phyloP scores from a whole-genome alignment of 179 eudicot species.

The Patellifolia procumbens region DNA sequence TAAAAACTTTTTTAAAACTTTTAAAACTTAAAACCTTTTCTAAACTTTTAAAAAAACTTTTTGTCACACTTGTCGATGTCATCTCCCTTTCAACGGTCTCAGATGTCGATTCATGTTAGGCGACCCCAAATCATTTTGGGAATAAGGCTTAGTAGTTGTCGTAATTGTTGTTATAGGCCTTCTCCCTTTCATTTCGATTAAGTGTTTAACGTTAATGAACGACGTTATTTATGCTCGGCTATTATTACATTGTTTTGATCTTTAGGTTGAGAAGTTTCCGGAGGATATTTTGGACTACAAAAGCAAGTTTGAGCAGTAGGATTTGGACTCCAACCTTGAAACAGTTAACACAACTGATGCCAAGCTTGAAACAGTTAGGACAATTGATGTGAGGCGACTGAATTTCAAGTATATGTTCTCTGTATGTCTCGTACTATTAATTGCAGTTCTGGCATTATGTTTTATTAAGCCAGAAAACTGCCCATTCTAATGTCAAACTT shows the following conservation, averaged over 20 bases:
- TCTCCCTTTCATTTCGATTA: no score
- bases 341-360: no score
- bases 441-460: constrained; percentile 41
- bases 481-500: constrained; percentile 28
- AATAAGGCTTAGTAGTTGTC: no score
- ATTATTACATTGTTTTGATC: constrained; percentile 11
- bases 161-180: no score
- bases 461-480: constrained; percentile 36
- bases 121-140: no score
- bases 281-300: constrained; percentile 24
- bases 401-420: constrained; percentile 38
- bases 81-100: no score
- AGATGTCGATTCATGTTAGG: no score
- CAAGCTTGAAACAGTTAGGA: constrained; percentile 53
- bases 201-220: neutral
- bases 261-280: constrained; percentile 39
- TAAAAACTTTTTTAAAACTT: no score
- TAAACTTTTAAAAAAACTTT: no score
- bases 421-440: constrained; percentile 39
- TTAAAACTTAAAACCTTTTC: no score
- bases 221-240: neutral
- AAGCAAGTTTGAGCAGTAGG: constrained; percentile 23
- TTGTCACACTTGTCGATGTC: no score
- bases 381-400: constrained; percentile 70
- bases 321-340: constrained; percentile 28